Evolutionary conservation across 1,139 yeast genomes (phyloP).

Genomic region (Tardiomyces depauwii): DNA sequence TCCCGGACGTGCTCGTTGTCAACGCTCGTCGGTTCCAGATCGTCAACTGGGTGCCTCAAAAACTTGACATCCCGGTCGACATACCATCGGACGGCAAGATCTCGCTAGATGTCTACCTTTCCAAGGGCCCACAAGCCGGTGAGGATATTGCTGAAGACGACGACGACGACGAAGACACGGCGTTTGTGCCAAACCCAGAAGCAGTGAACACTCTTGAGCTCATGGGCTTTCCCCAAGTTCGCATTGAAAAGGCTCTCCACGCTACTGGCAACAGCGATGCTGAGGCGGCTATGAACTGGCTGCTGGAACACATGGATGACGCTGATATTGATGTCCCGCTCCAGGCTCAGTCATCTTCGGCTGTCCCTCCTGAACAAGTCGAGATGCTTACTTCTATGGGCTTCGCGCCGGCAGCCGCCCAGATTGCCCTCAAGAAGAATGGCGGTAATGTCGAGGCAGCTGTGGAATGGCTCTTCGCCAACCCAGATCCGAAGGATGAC

Average conservation of each 20-base stretch:
- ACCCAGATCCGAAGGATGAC: slow-evolving; percentile 45
- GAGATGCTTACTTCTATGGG: slow-evolving; percentile 66
- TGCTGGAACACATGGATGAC: slow-evolving; percentile 82
- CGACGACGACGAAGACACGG: slow-evolving; percentile 13
- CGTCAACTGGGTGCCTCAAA: slow-evolving; percentile 85
- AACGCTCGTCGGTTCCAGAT: slow-evolving; percentile 73
- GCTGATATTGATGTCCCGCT: slow-evolving; percentile 6
- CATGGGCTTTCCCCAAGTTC: slow-evolving; percentile 81
- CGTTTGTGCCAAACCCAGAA: slow-evolving; percentile 37
- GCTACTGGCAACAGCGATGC: slow-evolving; percentile 57
- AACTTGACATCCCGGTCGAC: slow-evolving; percentile 61
- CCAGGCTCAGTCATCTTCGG: slow-evolving; percentile 5
- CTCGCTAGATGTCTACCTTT: slow-evolving; percentile 28
- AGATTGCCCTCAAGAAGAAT: slow-evolving; percentile 54
- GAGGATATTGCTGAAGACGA: slow-evolving; percentile 34
- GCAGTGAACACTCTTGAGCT: slow-evolving; percentile 45
- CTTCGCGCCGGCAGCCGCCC: slow-evolving; percentile 48
- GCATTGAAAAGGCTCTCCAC: slow-evolving; percentile 58
- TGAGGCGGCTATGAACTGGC: slow-evolving; percentile 86
- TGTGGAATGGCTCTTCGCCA: slow-evolving; percentile 78
- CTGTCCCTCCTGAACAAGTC: slow-evolving; percentile 33
- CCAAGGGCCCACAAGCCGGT: slow-evolving; percentile 28
- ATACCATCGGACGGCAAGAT: slow-evolving; percentile 43
- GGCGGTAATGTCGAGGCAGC: slow-evolving; percentile 59
- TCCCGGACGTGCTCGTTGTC: slow-evolving; percentile 59